phyloP scores from a whole-genome alignment of 306 rosid species.

The Sophora flavescens region DNA sequence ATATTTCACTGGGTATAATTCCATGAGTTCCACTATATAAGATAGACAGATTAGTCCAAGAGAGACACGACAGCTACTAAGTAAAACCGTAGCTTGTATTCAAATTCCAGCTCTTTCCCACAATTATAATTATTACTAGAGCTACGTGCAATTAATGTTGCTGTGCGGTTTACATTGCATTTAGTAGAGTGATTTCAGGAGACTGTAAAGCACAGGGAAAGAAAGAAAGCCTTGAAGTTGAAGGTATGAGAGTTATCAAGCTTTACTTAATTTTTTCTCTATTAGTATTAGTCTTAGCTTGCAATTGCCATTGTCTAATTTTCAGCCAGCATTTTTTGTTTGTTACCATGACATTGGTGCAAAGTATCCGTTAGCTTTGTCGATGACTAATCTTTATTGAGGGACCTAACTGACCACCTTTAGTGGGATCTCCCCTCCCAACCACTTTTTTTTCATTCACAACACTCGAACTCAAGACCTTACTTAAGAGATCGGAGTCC shows the following conservation, averaged over 20 bases:
- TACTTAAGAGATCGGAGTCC: too few species aligned
- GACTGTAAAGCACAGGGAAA: background rate
- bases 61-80: background rate
- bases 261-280: background rate
- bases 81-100: background rate
- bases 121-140: background rate
- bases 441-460: too few species aligned
- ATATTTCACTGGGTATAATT: constrained; percentile 20
- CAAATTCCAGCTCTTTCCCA: background rate
- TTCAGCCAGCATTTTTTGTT: background rate
- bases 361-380: too few species aligned
- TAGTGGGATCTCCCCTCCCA: too few species aligned
- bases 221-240: background rate
- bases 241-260: constrained; percentile 29
- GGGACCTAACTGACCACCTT: too few species aligned
- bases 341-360: too few species aligned
- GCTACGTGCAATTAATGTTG: background rate
- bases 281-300: background rate
- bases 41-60: background rate
- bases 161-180: background rate
- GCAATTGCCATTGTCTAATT: background rate
- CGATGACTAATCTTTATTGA: too few species aligned
- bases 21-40: constrained; percentile 25
- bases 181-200: background rate
- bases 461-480: too few species aligned